Evolutionary conservation across 2,329 filamentous ascomycete species (phyloP), one percentile per base, ranked within the genome.

Genomic region (Penicillium sp.): DNA sequence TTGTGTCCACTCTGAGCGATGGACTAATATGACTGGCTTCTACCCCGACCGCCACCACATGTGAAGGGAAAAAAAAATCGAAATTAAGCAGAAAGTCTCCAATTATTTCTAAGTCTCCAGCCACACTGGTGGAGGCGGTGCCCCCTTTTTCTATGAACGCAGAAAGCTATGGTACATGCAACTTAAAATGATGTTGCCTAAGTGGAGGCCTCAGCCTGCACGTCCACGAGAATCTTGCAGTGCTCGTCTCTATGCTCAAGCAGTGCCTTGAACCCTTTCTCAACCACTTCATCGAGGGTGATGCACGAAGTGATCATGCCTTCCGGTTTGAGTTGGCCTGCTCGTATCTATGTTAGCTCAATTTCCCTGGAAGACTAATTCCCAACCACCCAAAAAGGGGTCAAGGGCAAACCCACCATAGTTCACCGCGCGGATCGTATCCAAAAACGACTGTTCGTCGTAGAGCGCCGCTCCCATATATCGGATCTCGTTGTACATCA

Each of bases 241-340:
- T 42, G 41, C 41, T 42, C 13, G 23, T 42, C 41, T 16, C 23
- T 21, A 9, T 42, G 21, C 21, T 42, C n/a, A 4, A 42, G 21
- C 13, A 42, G 13, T 7, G 13, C 41, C 41, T 28, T 28, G 15
- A 42, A 42, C 6, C 41, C 41, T 28, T 42, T 42, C 13, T 42
- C 41, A 2, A 28, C 41, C 10, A 85, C 67, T 16, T 81, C 71
- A 13, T 82, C 77, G 38, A 86, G 70, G 45, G 72, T 66, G 39
- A 86, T 81, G 61, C 74, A 81, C 33, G 77, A 73, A 0, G 84
- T 86, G 39, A 87, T 84, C 84, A 87, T 86, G 28, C 72, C 69
- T 12, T 73, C 72, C 0, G 83, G 81, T 47, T 78, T 74, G 36
- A 86, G 68, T 18, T 69, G 72, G 2, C 78, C 81, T 78, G 49